Evolutionary conservation across 108 stramenopile genomes (phyloP), one percentile per base, ranked within the genome.

Genomic region (Nitzschia inconspicua): DNA sequence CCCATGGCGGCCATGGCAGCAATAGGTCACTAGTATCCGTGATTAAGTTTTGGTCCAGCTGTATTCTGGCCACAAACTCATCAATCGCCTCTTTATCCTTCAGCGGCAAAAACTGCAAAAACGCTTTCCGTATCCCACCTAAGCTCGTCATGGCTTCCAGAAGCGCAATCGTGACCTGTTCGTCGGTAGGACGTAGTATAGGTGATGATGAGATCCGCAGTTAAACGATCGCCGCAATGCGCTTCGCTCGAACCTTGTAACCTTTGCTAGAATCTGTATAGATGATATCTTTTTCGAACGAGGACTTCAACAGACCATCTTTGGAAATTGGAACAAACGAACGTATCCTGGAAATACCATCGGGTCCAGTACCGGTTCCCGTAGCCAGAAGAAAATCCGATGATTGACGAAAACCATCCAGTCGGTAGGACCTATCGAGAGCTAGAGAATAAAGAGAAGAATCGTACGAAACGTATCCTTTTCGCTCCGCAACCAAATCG

Each of bases 401-500:
- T 1, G 66, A 59, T 19, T 54, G 19, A 22, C 30, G 23, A 18
- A 37, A 41, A 16, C 59, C 68, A 34, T 66, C 65, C 35, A 70
- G 32, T 26, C 68, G 37, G 7, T 43, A 60, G 0, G 72, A 65
- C 39, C 57, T 47, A 39, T 77, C 83, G 20, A 62, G 61, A 19
- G 81, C 64, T 13, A 85, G 48, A 41, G 71, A 65, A 47, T 85
- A 85, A 6, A 57, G 74, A 4, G 78, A 75, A 0, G 78, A 75
- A 31, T 78, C 80, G 42, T 82, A 82, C 25, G 73, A 67, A 13
- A 81, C 80, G 49, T 77, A 78, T 9, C 80, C 76, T 53, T 70
- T 77, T 20, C 78, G 75, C 67, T 80, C 72, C 9, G 75, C 80
- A n/a, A 85, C 63, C 34, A 85, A 37, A 68, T 85, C 84, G 26